Evolutionary conservation across 2,329 filamentous ascomycete species (phyloP).

Genomic region (Helminthosporium solani): DNA sequence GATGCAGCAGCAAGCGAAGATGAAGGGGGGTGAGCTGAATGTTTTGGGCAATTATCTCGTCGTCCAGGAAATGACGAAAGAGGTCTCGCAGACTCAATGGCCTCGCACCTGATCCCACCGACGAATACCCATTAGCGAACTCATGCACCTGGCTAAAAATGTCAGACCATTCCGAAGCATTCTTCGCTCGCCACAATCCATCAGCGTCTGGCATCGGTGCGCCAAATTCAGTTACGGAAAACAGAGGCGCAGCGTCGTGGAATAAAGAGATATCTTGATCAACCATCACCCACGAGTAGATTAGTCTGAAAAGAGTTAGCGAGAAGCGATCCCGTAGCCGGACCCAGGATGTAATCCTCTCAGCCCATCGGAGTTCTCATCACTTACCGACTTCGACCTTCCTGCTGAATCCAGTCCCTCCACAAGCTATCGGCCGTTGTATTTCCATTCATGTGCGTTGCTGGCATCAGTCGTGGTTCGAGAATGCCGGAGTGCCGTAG

Average conservation of each 20-base stretch:
- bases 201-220: constrained; percentile 66
- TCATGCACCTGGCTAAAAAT: constrained; percentile 62
- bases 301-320: constrained; percentile 51
- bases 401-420: constrained; percentile 65
- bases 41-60: constrained; percentile 56
- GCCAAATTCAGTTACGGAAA: constrained; percentile 65
- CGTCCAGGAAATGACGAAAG: constrained; percentile 67
- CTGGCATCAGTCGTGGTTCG: constrained; percentile 53
- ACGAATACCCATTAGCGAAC: constrained; percentile 54
- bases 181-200: constrained; percentile 62
- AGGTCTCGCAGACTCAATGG: constrained; percentile 63
- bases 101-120: constrained; percentile 54
- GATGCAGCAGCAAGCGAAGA: constrained; percentile 67
- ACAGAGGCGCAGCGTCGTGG: constrained; percentile 49
- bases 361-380: constrained; percentile 14
- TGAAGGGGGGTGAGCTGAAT: constrained; percentile 57
- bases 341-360: constrained; percentile 8
- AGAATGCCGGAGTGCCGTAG: constrained; percentile 68
- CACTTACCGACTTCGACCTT: constrained; percentile 62
- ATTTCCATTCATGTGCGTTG: constrained; percentile 49
- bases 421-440: constrained; percentile 54
- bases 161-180: constrained; percentile 60
- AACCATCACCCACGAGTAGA: constrained; percentile 75
- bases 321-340: constrained; percentile 24
- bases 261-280: constrained; percentile 60